These are phyloP conservation scores for Carex sylvatica DNA, from an alignment of 202 grass and related monocot species.

Conservation along the genomic window DNA sequence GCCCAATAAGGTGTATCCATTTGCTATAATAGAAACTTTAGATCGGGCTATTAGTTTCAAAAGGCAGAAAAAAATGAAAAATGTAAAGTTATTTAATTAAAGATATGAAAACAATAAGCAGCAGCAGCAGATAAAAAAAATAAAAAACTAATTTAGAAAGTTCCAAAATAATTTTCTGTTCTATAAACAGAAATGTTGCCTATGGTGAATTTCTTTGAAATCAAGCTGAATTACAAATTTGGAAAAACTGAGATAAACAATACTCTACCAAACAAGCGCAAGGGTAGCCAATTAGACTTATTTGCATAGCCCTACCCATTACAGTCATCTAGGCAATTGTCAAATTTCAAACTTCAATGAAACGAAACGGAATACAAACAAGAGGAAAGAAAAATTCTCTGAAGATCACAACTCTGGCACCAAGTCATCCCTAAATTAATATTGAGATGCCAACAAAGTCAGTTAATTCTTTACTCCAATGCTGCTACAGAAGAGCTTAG, in stretches of 20 bases:
- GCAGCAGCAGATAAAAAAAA: not conserved
- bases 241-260: not conserved
- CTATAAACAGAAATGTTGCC: not conserved
- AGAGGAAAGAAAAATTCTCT: not conserved
- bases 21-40: not conserved
- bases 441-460: not conserved
- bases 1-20: not conserved
- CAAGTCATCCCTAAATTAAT: not conserved
- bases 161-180: slow-evolving; percentile 5
- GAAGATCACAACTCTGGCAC: not conserved
- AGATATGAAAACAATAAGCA: slow-evolving; percentile 2
- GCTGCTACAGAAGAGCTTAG: not conserved
- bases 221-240: not conserved
- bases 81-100: not conserved
- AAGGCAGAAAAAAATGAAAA: not conserved
- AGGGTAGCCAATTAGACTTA: not conserved
- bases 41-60: not conserved
- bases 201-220: not conserved
- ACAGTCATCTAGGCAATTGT: not conserved
- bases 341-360: not conserved
- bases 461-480: not conserved
- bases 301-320: not conserved
- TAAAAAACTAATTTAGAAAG: slow-evolving; percentile 8
- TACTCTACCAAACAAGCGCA: not conserved
- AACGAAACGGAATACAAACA: not conserved